These are phyloP conservation scores for Cenchrus purpureus DNA, from an alignment of 176 grass and related monocot genomes.

Conservation along the genomic window DNA sequence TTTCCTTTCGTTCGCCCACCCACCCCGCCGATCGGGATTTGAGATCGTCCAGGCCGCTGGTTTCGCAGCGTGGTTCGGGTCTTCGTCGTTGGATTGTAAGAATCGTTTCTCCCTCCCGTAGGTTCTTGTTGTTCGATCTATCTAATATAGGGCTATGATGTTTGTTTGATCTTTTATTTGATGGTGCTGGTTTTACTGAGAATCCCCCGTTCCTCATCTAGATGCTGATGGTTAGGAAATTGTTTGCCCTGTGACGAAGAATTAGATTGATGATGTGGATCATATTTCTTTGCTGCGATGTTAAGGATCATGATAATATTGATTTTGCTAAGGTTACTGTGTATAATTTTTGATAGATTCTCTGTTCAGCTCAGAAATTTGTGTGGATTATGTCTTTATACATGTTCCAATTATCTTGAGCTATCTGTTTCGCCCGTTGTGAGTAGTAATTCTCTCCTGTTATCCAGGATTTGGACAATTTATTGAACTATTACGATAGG, in stretches of 20 bases:
- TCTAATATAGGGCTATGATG: neutral
- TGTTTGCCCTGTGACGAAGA: neutral
- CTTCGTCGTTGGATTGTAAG: conserved; percentile 48
- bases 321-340: neutral
- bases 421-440: neutral
- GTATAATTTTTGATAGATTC: neutral
- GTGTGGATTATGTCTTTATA: neutral
- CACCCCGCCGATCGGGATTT: neutral
- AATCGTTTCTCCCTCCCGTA: neutral
- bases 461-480: neutral
- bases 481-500: neutral
- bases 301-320: neutral
- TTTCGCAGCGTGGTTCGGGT: neutral
- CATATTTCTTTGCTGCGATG: neutral
- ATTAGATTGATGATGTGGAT: neutral
- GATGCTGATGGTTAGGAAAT: neutral
- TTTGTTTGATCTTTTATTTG: neutral
- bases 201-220: neutral
- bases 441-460: neutral
- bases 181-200: neutral
- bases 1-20: too few species aligned
- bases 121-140: neutral
- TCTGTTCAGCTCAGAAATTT: neutral
- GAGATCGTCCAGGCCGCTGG: neutral
- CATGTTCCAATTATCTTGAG: too few species aligned